These are phyloP conservation scores for Chondrus crispus DNA, from an alignment of 23 red algal genomes.

Conservation along the genomic window DNA sequence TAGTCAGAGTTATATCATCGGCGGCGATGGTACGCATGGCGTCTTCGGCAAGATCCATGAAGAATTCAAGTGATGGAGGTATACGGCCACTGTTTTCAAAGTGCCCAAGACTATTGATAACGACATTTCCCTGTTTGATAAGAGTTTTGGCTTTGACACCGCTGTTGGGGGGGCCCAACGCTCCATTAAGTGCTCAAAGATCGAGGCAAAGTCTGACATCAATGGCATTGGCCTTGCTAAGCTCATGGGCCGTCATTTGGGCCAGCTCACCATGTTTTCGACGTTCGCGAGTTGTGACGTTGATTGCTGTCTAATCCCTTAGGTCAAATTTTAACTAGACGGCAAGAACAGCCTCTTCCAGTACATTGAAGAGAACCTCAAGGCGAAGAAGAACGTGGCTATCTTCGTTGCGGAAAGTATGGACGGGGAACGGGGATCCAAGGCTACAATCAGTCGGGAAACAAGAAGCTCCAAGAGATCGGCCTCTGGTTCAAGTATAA, in stretches of 20 bases:
- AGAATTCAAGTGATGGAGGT: conserved; percentile 50
- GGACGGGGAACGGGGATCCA: too few species aligned
- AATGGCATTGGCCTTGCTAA: conserved; percentile 96
- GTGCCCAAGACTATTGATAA: conserved; percentile 98
- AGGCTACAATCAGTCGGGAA: too few species aligned
- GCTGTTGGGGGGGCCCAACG: conserved; percentile 93
- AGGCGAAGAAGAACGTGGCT: conserved; percentile 68
- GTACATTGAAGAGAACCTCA: conserved; percentile 75
- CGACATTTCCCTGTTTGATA: conserved; percentile 94
- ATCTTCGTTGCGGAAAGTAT: conserved; percentile 97
- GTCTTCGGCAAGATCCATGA: conserved; percentile 75
- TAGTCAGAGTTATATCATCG: conserved; percentile 94
- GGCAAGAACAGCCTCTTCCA: conserved; percentile 81
- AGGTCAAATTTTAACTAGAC: conserved; percentile 89
- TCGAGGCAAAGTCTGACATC: conserved; percentile 85
- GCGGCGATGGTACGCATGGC: conserved; percentile 90
- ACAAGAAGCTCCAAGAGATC: conserved; percentile 88
- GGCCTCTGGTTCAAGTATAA: conserved; percentile 80
- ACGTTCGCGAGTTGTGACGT: conserved; percentile 88
- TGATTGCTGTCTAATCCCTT: conserved; percentile 94
- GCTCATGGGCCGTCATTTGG: conserved; percentile 93
- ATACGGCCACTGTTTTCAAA: conserved; percentile 65
- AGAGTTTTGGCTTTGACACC: conserved; percentile 96
- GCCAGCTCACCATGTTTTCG: conserved; percentile 92
- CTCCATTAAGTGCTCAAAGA: conserved; percentile 85